phyloP scores from a whole-genome alignment of 176 grass and related monocot genomes.

The Neostapfia colusana region DNA sequence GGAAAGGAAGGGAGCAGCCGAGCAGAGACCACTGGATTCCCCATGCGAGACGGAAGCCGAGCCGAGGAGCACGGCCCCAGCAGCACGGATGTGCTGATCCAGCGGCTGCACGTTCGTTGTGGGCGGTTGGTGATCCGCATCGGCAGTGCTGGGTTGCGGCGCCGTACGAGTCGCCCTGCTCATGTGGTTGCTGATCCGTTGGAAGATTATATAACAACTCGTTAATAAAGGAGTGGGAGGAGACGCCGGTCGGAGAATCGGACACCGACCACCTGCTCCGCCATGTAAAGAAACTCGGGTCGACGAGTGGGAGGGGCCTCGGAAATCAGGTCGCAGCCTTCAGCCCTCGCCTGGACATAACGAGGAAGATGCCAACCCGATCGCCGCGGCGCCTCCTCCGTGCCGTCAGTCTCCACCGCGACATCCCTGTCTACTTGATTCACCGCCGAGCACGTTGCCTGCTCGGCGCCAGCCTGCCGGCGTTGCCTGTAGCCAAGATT shows the following conservation, averaged over 20 bases:
- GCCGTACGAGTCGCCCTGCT: background rate
- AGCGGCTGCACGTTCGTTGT: background rate
- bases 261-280: background rate
- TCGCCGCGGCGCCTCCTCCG: conserved; percentile 23
- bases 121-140: background rate
- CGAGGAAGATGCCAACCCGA: background rate
- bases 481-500: too few species aligned
- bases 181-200: conserved; percentile 2
- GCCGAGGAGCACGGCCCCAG: conserved; percentile 13
- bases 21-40: background rate
- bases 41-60: background rate
- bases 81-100: background rate
- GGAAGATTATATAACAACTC: too few species aligned
- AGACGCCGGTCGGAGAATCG: conserved; percentile 13
- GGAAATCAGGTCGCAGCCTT: background rate
- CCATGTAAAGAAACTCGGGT: background rate
- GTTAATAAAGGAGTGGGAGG: too few species aligned
- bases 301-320: background rate
- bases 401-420: too few species aligned
- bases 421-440: too few species aligned
- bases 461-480: too few species aligned
- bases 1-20: background rate
- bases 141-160: background rate
- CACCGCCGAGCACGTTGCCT: too few species aligned
- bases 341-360: too few species aligned